These are phyloP conservation scores for Sporisorium exsertum DNA, from an alignment of 1,284 basidiomycete species.

Conservation along the genomic window DNA sequence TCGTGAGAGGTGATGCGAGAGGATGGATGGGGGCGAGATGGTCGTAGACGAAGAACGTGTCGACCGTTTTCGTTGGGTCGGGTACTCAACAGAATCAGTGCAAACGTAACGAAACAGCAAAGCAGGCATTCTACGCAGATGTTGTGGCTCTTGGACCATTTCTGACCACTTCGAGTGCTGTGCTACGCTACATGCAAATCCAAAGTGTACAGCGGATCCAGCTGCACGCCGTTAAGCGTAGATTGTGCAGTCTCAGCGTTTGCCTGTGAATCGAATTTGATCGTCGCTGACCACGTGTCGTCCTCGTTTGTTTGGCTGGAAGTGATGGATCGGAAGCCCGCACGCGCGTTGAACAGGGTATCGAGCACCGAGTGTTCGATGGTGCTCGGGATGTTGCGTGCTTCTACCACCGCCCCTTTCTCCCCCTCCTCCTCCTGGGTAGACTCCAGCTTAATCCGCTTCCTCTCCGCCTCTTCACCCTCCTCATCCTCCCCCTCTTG, in stretches of 20 bases:
- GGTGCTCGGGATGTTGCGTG: conserved; percentile 77
- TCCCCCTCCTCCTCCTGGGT: conserved; percentile 75
- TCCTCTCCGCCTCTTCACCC: conserved; percentile 74
- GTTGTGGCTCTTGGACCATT: too few species aligned
- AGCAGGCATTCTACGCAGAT: too few species aligned
- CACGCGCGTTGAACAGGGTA: conserved; percentile 13
- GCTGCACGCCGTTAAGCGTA: conserved; percentile 80
- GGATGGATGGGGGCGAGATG: too few species aligned
- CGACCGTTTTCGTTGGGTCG: too few species aligned
- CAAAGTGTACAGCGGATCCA: conserved; percentile 75
- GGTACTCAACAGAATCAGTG: too few species aligned
- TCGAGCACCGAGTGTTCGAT: conserved; percentile 9
- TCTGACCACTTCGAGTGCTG: too few species aligned
- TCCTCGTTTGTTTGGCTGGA: conserved; percentile 69
- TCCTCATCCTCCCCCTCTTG: conserved; percentile 75
- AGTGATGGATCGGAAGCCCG: background rate
- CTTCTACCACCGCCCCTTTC: conserved; percentile 66
- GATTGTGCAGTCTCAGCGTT: conserved; percentile 81
- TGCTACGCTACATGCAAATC: background rate
- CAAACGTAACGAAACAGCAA: too few species aligned
- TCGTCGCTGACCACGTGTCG: conserved; percentile 73
- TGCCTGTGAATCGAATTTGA: conserved; percentile 78
- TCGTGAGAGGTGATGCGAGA: too few species aligned
- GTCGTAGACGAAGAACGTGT: too few species aligned
- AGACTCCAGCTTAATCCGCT: conserved; percentile 64